A percentile compares a stretch with the other conserved stretches of the same genome.
phyloP scores from a whole-genome alignment of 768 basidiomycete genomes.

The Cyathus striatus region DNA sequence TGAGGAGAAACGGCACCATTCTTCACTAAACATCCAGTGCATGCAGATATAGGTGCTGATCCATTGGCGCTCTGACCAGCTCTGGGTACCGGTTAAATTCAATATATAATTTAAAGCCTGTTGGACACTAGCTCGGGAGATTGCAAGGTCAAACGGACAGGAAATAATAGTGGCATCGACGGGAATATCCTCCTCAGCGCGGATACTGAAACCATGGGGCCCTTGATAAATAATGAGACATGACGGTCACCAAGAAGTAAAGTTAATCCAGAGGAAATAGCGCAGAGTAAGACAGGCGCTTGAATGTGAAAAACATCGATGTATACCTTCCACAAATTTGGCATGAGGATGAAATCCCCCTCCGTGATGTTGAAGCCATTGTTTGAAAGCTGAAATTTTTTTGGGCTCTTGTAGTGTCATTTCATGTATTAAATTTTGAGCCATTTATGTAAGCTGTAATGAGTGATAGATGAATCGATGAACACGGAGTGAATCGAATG shows the following conservation, averaged over 20 bases:
- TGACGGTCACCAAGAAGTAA: too few species aligned
- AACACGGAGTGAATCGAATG: too few species aligned
- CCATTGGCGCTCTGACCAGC: constrained; percentile 61
- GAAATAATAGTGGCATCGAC: constrained; percentile 53
- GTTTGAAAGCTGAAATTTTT: constrained; percentile 24
- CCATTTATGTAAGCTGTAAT: too few species aligned
- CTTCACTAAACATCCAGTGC: constrained; percentile 48
- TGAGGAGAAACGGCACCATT: constrained; percentile 23
- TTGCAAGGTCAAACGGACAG: constrained; percentile 61
- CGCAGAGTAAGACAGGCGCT: constrained; percentile 2
- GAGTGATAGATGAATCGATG: too few species aligned
- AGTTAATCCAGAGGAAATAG: constrained; percentile 1
- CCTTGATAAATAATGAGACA: constrained; percentile 8
- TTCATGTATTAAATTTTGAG: too few species aligned
- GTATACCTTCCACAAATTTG: constrained; percentile 40
- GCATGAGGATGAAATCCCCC: constrained; percentile 47
- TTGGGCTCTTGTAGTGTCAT: constrained; percentile 14
- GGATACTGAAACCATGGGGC: constrained; percentile 44
- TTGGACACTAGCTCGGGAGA: constrained; percentile 49
- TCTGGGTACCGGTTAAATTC: constrained; percentile 9
- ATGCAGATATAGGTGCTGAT: constrained; percentile 63
- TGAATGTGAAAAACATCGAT: constrained; percentile 1
- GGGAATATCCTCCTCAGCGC: constrained; percentile 43
- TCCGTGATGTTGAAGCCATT: constrained; percentile 46
- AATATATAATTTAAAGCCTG: constrained; percentile 39